Base-by-base conservation (phyloP, 805 yeast genomes). In the Naumovozyma baii region DNA sequence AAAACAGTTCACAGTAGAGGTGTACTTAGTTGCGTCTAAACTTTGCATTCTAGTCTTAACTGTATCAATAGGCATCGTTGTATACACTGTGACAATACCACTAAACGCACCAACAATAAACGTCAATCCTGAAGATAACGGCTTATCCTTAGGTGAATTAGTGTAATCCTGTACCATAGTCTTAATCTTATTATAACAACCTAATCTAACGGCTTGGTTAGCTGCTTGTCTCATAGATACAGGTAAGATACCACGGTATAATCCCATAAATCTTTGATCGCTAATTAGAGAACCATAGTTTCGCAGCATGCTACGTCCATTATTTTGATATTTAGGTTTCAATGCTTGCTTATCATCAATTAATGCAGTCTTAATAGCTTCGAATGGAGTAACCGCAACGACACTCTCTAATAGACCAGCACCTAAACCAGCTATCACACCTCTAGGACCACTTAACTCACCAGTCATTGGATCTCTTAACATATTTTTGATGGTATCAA, bases 11-110 rank as follows among this genome's bases (percentile, higher is more conserved):
- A 81, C 16, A 0, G 96, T 88, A 35, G 87, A 76, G 1, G 73
- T 59, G 64, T 90, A 92, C 54, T 72, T 63, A 37, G 72, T 72
- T 5, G 95, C 83, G 28, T 84, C 88, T 48, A 90, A 71, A 16
- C 95, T 80, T 67, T 90, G 98, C 96, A 90, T 90, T 62, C 98
- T 75, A 1, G 97, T 92, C 66, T 90, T 90, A 45, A 87, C 94
- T 1, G 96, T 87, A 57, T 87, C 96, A 32, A 87, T 81, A 7
- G 96, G 96, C 96, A 87, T 87, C 2, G 96, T 87, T 3, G 92
- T 68, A 62, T 87, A 87, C 9, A 87, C 96, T 0, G 96, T 87
- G 38, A 87, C 78, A 33, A 82, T 70, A 34, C 96, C 96, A 2
- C 95, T 88, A 54, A 84, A 73, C 3, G 95, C 85, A 33, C 98